These are phyloP conservation scores for Pythium volutum DNA, from an alignment of 352 stramenopile genomes.

Conservation along the genomic window DNA sequence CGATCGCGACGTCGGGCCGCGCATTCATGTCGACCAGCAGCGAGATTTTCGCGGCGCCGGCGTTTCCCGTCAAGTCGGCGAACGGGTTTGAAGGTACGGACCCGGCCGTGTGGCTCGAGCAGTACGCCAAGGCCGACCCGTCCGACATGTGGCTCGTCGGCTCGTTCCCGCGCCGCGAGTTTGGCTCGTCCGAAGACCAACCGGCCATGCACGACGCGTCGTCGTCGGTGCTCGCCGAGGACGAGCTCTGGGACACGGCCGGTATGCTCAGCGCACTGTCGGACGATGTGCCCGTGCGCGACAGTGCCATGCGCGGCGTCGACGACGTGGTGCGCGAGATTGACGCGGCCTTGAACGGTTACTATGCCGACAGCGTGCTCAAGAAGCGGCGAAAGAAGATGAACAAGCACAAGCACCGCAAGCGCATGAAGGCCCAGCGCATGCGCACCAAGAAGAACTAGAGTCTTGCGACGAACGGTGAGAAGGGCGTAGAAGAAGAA, in stretches of 20 bases:
- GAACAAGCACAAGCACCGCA: conserved; percentile 93
- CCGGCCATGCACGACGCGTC: background rate
- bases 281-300: conserved; percentile 56
- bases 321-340: conserved; percentile 64
- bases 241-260: conserved; percentile 74
- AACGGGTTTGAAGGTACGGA: conserved; percentile 39
- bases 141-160: conserved; percentile 76
- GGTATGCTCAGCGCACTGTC: conserved; percentile 76
- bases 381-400: conserved; percentile 92
- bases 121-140: conserved; percentile 60
- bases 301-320: conserved; percentile 36
- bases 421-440: conserved; percentile 85
- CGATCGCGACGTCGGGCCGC: conserved; percentile 23
- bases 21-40: conserved; percentile 70
- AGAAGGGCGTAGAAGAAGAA: background rate
- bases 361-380: conserved; percentile 81
- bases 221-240: conserved; percentile 24
- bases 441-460: conserved; percentile 91
- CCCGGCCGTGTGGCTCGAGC: conserved; percentile 46
- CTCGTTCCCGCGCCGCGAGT: conserved; percentile 55
- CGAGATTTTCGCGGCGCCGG: conserved; percentile 68
- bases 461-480: conserved; percentile 5
- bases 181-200: no score
- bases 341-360: conserved; percentile 44
- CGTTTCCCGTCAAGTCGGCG: conserved; percentile 47